These are phyloP conservation scores for Mallotus repandus DNA, from an alignment of 441 rosid species.

Conservation along the genomic window DNA sequence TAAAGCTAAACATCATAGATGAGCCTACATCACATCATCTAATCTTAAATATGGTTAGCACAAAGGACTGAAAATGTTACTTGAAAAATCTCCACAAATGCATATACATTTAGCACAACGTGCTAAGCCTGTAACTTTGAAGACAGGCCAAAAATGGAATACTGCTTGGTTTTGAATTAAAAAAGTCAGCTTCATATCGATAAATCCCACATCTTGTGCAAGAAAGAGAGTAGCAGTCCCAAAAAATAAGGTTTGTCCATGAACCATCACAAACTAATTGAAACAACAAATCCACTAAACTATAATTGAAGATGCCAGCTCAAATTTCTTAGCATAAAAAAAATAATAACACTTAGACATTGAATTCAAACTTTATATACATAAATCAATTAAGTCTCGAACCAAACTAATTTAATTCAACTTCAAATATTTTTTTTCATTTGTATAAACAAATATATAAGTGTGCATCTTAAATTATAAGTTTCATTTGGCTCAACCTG, in stretches of 20 bases:
- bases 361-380: not conserved
- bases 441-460: not conserved
- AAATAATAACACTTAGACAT: not conserved
- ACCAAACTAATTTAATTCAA: not conserved
- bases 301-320: not conserved
- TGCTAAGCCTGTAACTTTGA: not conserved
- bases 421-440: not conserved
- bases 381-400: not conserved
- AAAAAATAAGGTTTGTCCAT: not conserved
- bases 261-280: slow-evolving; percentile 2
- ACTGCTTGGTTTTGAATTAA: not conserved
- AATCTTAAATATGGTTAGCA: not conserved
- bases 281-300: not conserved
- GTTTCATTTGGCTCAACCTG: slow-evolving; percentile 54
- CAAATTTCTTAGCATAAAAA: not conserved
- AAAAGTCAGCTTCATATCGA: not conserved
- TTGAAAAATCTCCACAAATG: not conserved
- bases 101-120: not conserved
- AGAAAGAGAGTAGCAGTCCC: not conserved
- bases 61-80: not conserved
- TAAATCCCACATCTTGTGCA: not conserved
- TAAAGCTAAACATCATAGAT: not conserved
- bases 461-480: not conserved
- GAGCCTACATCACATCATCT: not conserved
- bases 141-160: not conserved